phyloP scores from a whole-genome alignment of 2,329 filamentous ascomycete species.

The Esteya vermicola region DNA sequence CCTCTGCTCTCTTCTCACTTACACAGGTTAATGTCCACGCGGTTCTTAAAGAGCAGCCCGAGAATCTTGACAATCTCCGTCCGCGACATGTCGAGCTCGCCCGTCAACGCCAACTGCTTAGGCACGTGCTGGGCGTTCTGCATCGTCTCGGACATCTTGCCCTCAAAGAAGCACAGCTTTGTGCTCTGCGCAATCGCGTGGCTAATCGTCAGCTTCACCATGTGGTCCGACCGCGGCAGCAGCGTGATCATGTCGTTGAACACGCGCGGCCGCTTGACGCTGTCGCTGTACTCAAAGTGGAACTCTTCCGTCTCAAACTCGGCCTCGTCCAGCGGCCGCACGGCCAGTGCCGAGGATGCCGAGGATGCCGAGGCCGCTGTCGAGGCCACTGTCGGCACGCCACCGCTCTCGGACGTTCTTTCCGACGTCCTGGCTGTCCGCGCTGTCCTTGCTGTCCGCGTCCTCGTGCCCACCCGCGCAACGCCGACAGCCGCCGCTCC shows the following conservation, averaged over 20 bases:
- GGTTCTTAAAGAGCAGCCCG: constrained; percentile 78
- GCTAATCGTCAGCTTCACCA: constrained; percentile 97
- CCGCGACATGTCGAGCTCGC: constrained; percentile 78
- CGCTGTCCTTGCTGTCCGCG: constrained; percentile 22
- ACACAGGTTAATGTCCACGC: constrained; percentile 97
- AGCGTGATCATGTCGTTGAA: constrained; percentile 99
- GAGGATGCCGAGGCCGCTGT: too few species aligned
- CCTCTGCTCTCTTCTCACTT: constrained; percentile 25
- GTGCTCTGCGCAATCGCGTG: constrained; percentile 97
- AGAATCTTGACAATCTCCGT: constrained; percentile 88
- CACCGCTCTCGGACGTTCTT: too few species aligned
- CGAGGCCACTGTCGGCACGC: too few species aligned
- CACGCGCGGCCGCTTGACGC: constrained; percentile 75
- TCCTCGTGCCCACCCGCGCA: not conserved
- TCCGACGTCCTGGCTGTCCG: too few species aligned
- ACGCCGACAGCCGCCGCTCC: not conserved
- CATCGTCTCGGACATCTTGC: constrained; percentile 92
- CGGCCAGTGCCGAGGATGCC: constrained; percentile 62
- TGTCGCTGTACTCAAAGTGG: constrained; percentile 88
- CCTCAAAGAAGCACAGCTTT: constrained; percentile 90
- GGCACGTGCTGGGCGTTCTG: constrained; percentile 83
- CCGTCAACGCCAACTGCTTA: constrained; percentile 75
- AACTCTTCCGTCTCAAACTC: constrained; percentile 98
- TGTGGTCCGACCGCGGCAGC: constrained; percentile 79
- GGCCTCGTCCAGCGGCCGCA: constrained; percentile 66